These are phyloP conservation scores for Phaeosphaeriaceae sp. DNA, from an alignment of 2,329 filamentous ascomycete genomes.

Conservation along the genomic window DNA sequence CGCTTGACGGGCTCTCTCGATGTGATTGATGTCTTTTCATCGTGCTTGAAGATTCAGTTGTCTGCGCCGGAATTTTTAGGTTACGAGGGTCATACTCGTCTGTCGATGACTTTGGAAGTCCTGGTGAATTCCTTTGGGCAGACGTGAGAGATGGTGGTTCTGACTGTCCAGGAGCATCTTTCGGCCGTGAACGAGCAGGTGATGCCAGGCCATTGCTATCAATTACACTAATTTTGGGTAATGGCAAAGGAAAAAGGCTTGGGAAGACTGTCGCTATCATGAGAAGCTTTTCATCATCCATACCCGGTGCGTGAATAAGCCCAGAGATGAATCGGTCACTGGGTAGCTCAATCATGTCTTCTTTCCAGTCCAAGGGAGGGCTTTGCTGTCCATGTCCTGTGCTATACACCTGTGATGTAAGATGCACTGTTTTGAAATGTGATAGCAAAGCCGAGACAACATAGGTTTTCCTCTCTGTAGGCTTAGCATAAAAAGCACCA, in stretches of 20 bases:
- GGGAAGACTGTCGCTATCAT: conserved; percentile 61
- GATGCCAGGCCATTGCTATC: conserved; percentile 34
- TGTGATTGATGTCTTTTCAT: conserved; percentile 29
- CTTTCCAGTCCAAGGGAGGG: conserved; percentile 60
- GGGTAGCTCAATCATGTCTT: conserved; percentile 67
- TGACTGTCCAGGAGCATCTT: conserved; percentile 32
- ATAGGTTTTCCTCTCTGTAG: conserved; percentile 49
- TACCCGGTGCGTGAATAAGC: conserved; percentile 59
- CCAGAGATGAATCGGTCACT: conserved; percentile 57
- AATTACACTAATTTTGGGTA: conserved; percentile 52
- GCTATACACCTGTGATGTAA: conserved; percentile 28
- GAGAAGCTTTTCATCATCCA: conserved; percentile 62
- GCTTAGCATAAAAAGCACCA: conserved; percentile 42
- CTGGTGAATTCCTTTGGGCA: conserved; percentile 38
- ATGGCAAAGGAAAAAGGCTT: conserved; percentile 48
- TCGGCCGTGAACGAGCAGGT: conserved; percentile 37
- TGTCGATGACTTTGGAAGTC: conserved; percentile 45
- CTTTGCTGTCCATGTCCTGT: conserved; percentile 30
- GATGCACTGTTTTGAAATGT: conserved; percentile 66
- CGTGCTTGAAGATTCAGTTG: conserved; percentile 20
- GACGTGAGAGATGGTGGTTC: conserved; percentile 26
- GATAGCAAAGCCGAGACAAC: conserved; percentile 63
- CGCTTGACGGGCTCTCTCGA: conserved; percentile 31
- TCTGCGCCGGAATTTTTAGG: conserved; percentile 38
- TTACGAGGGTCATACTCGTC: conserved; percentile 58